Conservation (phyloP, 2,329 filamentous ascomycete species). For the Claviceps capensis region DNA sequence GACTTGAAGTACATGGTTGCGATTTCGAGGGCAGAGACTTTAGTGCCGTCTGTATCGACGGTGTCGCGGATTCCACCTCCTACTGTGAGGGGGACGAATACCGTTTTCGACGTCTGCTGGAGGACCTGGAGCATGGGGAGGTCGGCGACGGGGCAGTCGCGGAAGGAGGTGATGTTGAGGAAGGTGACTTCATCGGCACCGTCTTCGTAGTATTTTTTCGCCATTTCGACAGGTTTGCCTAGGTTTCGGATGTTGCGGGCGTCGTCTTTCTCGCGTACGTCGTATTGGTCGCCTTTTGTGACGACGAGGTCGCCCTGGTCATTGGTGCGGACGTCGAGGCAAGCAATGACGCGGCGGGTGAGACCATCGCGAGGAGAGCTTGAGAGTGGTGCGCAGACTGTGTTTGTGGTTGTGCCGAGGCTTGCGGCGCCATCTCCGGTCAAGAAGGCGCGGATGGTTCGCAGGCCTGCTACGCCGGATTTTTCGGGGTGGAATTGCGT, state of each 20-base stretch:
- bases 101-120: conserved; percentile 70
- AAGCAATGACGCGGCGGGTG: conserved; percentile 89
- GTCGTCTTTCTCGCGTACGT: conserved; percentile 76
- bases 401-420: conserved; percentile 20
- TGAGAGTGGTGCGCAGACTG: conserved; percentile 3
- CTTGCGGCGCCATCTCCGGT: conserved; percentile 49
- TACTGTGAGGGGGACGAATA: conserved; percentile 92
- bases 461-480: conserved; percentile 76
- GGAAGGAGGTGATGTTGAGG: conserved; percentile 95
- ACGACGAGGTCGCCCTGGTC: conserved; percentile 91
- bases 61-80: conserved; percentile 93
- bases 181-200: conserved; percentile 96
- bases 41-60: conserved; percentile 73
- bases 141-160: conserved; percentile 85
- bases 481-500: conserved; percentile 99
- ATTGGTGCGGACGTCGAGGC: conserved; percentile 88
- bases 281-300: conserved; percentile 97
- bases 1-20: conserved; percentile 96
- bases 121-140: conserved; percentile 93
- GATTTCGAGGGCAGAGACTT: conserved; percentile 80
- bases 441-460: conserved; percentile 75
- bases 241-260: conserved; percentile 67
- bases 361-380: conserved; percentile 46
- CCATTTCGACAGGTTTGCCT: conserved; percentile 93
- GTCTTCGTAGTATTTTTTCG: conserved; percentile 85